phyloP scores from a whole-genome alignment of 371 early-diverging fungal species.

The Umbelopsis sp. region DNA sequence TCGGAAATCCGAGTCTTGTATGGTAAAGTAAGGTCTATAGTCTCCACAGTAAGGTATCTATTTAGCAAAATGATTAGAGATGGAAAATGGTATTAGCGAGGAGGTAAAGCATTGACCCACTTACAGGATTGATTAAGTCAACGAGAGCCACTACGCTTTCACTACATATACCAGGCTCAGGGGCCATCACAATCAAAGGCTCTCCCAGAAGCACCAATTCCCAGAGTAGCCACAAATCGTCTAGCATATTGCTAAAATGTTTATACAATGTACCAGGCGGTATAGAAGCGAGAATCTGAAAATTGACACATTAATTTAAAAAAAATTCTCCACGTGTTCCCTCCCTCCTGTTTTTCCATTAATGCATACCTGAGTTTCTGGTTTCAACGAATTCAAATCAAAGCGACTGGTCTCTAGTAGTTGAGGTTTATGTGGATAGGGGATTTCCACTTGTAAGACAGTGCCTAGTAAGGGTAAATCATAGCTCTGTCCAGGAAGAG shows the following conservation, averaged over 20 bases:
- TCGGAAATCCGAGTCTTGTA: slow-evolving; percentile 93
- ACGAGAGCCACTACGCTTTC: slow-evolving; percentile 85
- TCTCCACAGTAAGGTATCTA: slow-evolving; percentile 94
- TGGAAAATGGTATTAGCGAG: too few species aligned
- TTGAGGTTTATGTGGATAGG: slow-evolving; percentile 78
- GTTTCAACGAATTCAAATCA: slow-evolving; percentile 67
- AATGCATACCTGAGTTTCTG: slow-evolving; percentile 60
- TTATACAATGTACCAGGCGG: slow-evolving; percentile 73
- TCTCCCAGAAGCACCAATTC: slow-evolving; percentile 94
- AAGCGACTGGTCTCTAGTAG: slow-evolving; percentile 79
- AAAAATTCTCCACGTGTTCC: neutral
- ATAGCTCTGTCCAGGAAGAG: slow-evolving; percentile 49
- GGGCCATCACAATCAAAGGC: slow-evolving; percentile 88
- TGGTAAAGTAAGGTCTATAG: slow-evolving; percentile 95
- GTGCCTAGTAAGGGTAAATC: slow-evolving; percentile 80
- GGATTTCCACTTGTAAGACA: slow-evolving; percentile 72
- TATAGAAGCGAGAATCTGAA: slow-evolving; percentile 70
- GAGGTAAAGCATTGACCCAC: slow-evolving; percentile 21
- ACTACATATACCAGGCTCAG: slow-evolving; percentile 86
- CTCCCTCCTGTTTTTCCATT: neutral
- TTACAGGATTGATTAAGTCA: slow-evolving; percentile 91
- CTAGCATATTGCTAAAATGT: slow-evolving; percentile 79
- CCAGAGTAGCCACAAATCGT: slow-evolving; percentile 90
- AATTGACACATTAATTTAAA: neutral
- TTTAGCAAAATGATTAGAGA: neutral